Percentiles rank a stretch among this genome's conserved stretches.
Evolutionary conservation across 306 rosid genomes (phyloP).

Genomic region (Benincasa hispida): DNA sequence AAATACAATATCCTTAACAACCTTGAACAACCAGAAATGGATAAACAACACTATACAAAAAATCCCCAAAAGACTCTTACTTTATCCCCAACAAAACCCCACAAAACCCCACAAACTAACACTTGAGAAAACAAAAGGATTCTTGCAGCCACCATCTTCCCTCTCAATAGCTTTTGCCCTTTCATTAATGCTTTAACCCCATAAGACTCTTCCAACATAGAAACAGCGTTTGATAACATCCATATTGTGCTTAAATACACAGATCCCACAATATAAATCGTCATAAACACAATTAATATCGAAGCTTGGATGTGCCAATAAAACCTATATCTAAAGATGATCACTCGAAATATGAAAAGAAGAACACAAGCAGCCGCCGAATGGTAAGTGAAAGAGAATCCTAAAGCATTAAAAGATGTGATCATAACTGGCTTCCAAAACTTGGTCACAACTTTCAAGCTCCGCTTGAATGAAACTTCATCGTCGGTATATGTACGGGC

Average conservation of each 20-base stretch:
- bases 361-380: constrained; percentile 30
- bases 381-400: constrained; percentile 3
- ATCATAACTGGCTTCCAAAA: constrained; percentile 21
- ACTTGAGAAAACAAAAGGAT: constrained; percentile 3
- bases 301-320: not conserved
- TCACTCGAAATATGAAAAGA: constrained; percentile 30
- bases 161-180: constrained; percentile 39
- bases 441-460: not conserved
- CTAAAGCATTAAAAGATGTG: constrained; percentile 15
- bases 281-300: not conserved
- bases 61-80: constrained; percentile 4
- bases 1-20: no score
- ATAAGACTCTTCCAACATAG: constrained; percentile 43
- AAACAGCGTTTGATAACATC: constrained; percentile 57
- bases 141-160: constrained; percentile 32
- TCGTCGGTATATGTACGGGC: constrained; percentile 11
- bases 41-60: no score
- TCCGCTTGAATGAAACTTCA: constrained; percentile 7
- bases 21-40: no score
- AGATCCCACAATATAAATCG: not conserved
- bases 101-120: no score
- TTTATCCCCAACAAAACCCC: constrained; percentile 18
- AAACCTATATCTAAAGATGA: not conserved
- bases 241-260: constrained; percentile 36
- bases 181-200: constrained; percentile 56